Evolutionary conservation across 169 alveolate species (phyloP), one percentile per base, ranked within the genome.

Genomic region (Cryptosporidium meleagridis): DNA sequence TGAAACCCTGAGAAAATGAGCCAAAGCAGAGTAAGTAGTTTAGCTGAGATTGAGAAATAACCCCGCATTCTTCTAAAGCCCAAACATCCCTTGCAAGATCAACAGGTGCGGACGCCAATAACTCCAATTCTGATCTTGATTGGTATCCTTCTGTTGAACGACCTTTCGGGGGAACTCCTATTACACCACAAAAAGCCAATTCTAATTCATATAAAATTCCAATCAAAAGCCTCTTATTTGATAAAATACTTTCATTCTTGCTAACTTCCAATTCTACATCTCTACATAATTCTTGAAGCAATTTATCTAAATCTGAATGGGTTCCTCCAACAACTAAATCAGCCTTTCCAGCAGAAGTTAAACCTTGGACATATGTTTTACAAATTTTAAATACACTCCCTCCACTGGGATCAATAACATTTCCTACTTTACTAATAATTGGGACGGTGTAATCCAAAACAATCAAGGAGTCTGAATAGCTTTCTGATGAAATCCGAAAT

Each of bases 31-130:
- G 62, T 41, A 62, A 80, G 62, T 80, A 62, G 37, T 80, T 80
- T 7, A 80, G 41, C 35, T 80, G 69, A 7, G 45, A 61, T 45
- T 26, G 45, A 29, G 75, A 23, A 59, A 80, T 9, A 26, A 33
- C 23, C 14, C 69, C 62, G 41, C 89, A 80, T 45, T 80, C 89
- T 62, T 80, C 89, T 4, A 80, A 41, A 41, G 75, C 75, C 89
- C 89, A 80, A 37, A 80, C 59, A 44, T 80, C 89, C 44, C 52
- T 59, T 41, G 45, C 73, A 35, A 61, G 14, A 45, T 44, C 29
- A 16, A 44, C 52, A 21, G 39, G 39, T 8, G 69, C 75, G 23
- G 75, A 80, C 4, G 75, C 18, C 41, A 80, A 73, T 37, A 33
- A 12, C 21, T 73, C 86, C 7, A 73, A 33, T 58, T 73, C 86